Evolutionary conservation across 176 grass and related monocot species (phyloP).

Genomic region (Poa annua): DNA sequence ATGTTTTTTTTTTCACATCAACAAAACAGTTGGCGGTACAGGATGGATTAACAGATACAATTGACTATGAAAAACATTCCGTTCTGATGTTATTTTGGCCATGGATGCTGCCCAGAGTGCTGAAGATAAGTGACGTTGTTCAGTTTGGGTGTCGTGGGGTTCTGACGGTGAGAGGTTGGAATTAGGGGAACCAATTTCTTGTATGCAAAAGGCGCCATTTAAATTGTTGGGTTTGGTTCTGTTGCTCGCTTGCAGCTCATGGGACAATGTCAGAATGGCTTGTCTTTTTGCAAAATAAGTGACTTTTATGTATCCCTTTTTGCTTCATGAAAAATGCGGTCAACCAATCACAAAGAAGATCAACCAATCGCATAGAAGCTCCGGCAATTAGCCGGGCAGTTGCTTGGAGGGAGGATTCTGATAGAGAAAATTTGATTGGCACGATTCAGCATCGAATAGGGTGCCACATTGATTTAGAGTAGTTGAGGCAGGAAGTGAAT

Average conservation of each 20-base stretch:
- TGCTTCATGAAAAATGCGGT: conserved; percentile 23
- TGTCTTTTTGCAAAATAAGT: conserved; percentile 16
- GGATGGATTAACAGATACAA: background rate
- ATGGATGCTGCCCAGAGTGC: conserved; percentile 14
- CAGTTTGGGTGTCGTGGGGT: background rate
- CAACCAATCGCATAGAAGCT: background rate
- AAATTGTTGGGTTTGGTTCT: conserved; percentile 24
- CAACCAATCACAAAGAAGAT: background rate
- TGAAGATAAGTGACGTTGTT: conserved; percentile 25
- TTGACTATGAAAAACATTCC: background rate
- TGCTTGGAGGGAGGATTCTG: conserved; percentile 7
- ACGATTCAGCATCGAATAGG: background rate
- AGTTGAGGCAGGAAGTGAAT: background rate
- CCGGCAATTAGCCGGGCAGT: background rate
- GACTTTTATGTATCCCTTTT: background rate
- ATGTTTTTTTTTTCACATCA: conserved; percentile 16
- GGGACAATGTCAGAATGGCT: background rate
- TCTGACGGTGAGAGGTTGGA: background rate
- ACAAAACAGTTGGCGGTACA: conserved; percentile 23
- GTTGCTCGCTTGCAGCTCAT: conserved; percentile 9
- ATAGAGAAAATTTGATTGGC: conserved; percentile 28
- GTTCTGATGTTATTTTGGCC: conserved; percentile 22
- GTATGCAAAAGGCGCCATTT: background rate
- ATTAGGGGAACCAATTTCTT: conserved; percentile 17
- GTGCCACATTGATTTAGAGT: conserved; percentile 1